Evolutionary conservation across 306 rosid species (phyloP).

Genomic region (Hippophae rhamnoides): DNA sequence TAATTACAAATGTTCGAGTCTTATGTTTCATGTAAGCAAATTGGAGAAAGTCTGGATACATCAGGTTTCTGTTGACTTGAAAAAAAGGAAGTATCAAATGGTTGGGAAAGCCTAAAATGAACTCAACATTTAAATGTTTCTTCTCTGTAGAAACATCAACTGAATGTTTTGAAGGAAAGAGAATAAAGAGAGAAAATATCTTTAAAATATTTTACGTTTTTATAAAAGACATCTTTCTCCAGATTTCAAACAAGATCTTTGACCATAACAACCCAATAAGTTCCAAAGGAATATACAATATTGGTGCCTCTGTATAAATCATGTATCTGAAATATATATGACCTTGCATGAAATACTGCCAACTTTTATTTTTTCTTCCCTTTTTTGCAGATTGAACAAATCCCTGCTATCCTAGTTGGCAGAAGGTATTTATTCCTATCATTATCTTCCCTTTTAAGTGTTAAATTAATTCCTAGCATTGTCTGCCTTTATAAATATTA

Average conservation of each 20-base stretch:
- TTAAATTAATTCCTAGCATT: not conserved
- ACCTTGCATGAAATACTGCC: not conserved
- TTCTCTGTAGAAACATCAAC: not conserved
- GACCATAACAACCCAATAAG: not conserved
- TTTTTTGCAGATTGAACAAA: conserved; percentile 29
- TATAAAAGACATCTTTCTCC: not conserved
- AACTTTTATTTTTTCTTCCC: conserved; percentile 3
- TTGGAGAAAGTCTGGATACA: too few relatives aligned
- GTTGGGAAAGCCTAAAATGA: not conserved
- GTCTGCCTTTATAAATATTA: not conserved
- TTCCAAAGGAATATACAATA: not conserved
- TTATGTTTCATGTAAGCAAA: too few relatives aligned
- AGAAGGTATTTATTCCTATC: conserved; percentile 24
- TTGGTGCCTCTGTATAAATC: conserved; percentile 2
- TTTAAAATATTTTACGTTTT: not conserved
- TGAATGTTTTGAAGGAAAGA: not conserved
- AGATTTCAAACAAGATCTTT: not conserved
- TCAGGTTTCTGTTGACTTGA: too few relatives aligned
- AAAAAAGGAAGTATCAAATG: not conserved
- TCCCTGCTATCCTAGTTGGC: conserved; percentile 15
- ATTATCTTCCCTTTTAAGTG: not conserved
- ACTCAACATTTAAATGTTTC: not conserved
- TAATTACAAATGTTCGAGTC: too few relatives aligned
- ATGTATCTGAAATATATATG: not conserved
- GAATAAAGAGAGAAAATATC: not conserved